These are phyloP conservation scores for Fomitopsis pulvina DNA, from an alignment of 768 basidiomycete genomes.

Conservation along the genomic window DNA sequence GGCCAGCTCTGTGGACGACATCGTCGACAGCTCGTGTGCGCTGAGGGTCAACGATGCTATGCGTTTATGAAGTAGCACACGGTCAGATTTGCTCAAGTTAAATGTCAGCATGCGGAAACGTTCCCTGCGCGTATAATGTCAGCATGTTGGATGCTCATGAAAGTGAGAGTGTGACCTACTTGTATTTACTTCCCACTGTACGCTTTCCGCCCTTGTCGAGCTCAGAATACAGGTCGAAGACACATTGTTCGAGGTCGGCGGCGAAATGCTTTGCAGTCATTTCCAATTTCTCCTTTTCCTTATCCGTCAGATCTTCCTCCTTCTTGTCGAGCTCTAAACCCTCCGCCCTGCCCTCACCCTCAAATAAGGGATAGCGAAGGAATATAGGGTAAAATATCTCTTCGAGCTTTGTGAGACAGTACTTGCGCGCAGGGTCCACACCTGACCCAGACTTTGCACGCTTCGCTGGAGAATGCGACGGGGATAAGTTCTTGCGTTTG, in stretches of 20 bases:
- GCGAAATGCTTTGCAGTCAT: conserved; percentile 59
- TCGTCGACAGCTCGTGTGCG: conserved; percentile 67
- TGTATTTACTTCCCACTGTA: conserved; percentile 72
- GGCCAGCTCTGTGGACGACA: conserved; percentile 86
- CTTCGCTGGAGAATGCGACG: conserved; percentile 37
- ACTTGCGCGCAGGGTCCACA: conserved; percentile 74
- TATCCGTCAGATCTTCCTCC: conserved; percentile 50
- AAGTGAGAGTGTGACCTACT: conserved; percentile 41
- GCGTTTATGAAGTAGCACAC: conserved; percentile 70
- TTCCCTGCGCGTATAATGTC: conserved; percentile 42
- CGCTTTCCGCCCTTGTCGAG: conserved; percentile 61
- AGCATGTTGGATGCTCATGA: background rate
- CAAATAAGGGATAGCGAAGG: conserved; percentile 55
- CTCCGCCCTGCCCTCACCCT: conserved; percentile 12
- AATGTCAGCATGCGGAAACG: conserved; percentile 88
- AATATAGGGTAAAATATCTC: conserved; percentile 70
- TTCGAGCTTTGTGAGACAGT: conserved; percentile 71
- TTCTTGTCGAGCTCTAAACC: conserved; percentile 33
- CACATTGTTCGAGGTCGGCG: conserved; percentile 63
- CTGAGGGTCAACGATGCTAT: conserved; percentile 63
- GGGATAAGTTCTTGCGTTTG: conserved; percentile 51
- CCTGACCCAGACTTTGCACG: conserved; percentile 38
- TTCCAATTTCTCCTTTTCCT: conserved; percentile 49
- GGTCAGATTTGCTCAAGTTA: conserved; percentile 80
- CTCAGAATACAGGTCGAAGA: conserved; percentile 74